These are phyloP conservation scores for Hyaloscypha bicolor DNA, from an alignment of 495 filamentous ascomycete genomes.

Conservation along the genomic window DNA sequence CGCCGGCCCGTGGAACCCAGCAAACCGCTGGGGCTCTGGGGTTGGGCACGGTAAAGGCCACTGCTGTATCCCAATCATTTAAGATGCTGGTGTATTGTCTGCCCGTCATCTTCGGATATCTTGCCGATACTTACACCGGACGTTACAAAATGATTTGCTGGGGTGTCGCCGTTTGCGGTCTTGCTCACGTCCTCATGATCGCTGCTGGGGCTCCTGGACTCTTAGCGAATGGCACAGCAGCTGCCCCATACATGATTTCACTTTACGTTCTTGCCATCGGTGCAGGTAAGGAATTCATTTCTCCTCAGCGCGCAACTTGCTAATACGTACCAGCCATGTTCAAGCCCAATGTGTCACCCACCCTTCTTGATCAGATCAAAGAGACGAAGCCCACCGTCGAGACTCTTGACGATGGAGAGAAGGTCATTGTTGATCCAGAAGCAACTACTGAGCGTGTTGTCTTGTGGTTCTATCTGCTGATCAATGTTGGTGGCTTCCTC, in stretches of 20 bases:
- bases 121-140: slow-evolving; percentile 58
- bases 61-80: slow-evolving; percentile 47
- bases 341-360: slow-evolving; percentile 63
- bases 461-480: slow-evolving; percentile 64
- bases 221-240: slow-evolving; percentile 53
- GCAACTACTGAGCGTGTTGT: slow-evolving; percentile 61
- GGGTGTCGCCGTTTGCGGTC: slow-evolving; percentile 61
- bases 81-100: slow-evolving; percentile 28
- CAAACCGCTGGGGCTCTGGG: slow-evolving; percentile 61
- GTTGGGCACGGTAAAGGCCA: not conserved
- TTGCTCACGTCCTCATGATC: slow-evolving; percentile 66
- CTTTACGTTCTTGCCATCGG: slow-evolving; percentile 62
- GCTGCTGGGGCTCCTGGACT: slow-evolving; percentile 59
- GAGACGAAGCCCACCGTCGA: slow-evolving; percentile 43
- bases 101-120: slow-evolving; percentile 41
- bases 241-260: slow-evolving; percentile 58
- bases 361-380: slow-evolving; percentile 58
- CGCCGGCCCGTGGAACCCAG: slow-evolving; percentile 42
- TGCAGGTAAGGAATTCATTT: slow-evolving; percentile 56
- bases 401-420: slow-evolving; percentile 55
- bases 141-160: slow-evolving; percentile 63
- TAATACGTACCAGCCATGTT: slow-evolving; percentile 45
- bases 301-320: not conserved
- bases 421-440: slow-evolving; percentile 61
- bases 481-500: slow-evolving; percentile 59